Evolutionary conservation across 257 asterid genomes (phyloP).

Genomic region (Lycium ferocissimum): DNA sequence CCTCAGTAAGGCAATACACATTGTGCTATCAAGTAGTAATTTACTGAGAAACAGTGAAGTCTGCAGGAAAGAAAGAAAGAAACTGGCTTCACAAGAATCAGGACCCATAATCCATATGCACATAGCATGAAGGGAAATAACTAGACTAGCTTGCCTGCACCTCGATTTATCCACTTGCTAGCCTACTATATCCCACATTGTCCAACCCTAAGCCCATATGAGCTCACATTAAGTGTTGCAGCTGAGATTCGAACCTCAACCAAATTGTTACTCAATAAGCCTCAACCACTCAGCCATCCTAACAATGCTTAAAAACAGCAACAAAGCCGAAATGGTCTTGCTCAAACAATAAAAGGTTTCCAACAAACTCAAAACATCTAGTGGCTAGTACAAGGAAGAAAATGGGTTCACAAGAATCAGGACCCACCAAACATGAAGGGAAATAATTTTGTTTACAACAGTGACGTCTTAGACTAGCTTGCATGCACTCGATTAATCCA

Average conservation of each 20-base stretch:
- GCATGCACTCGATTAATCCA: background rate
- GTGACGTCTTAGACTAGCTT: background rate
- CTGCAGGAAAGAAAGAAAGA: background rate
- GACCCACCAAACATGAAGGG: too few species aligned
- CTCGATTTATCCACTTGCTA: background rate
- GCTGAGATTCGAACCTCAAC: conserved; percentile 13
- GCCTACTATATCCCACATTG: background rate
- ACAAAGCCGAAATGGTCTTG: background rate
- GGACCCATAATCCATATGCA: background rate
- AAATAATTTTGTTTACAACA: too few species aligned
- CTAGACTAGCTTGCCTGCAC: background rate
- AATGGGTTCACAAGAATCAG: background rate
- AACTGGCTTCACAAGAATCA: background rate
- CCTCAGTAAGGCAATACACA: background rate
- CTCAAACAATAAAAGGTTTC: background rate
- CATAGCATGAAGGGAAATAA: background rate
- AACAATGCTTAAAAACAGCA: background rate
- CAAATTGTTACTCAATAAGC: background rate
- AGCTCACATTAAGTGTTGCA: conserved; percentile 18
- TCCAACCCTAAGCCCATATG: background rate
- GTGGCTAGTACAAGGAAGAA: background rate
- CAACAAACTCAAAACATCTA: too few species aligned
- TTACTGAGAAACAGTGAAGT: background rate
- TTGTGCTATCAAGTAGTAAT: conserved; percentile 3
- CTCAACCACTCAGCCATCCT: too few species aligned